A percentile compares a stretch with the other conserved stretches of the same genome.
These are phyloP conservation scores for Thermomucor indicae-seudaticae DNA, from an alignment of 371 early-diverging fungal genomes.

Conservation along the genomic window DNA sequence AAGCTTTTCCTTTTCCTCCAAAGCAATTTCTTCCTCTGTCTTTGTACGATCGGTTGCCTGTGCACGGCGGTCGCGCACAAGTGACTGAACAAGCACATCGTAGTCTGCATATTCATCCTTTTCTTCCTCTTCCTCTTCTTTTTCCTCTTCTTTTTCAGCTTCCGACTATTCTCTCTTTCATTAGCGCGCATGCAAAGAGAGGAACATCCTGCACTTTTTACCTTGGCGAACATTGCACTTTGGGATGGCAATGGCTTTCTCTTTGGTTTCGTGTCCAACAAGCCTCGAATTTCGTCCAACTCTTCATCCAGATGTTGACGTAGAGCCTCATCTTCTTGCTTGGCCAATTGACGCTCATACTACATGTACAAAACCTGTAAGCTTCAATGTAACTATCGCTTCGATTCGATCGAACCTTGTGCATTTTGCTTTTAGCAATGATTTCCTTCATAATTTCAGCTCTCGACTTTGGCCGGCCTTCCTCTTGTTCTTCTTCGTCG, in stretches of 20 bases:
- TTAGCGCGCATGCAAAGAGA: too few relatives aligned
- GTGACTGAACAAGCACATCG: conserved; percentile 74
- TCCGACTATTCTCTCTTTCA: conserved; percentile 5
- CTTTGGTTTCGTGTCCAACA: conserved; percentile 49
- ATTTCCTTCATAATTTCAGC: conserved; percentile 95
- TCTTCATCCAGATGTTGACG: conserved; percentile 86
- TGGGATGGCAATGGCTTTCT: conserved; percentile 45
- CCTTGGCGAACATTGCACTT: conserved; percentile 30
- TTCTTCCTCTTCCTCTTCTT: conserved; percentile 30
- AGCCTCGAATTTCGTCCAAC: conserved; percentile 71
- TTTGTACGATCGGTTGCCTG: conserved; percentile 88
- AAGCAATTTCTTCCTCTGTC: conserved; percentile 90
- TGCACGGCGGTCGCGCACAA: conserved; percentile 81
- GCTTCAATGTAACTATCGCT: not conserved
- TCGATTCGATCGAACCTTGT: conserved; percentile 50
- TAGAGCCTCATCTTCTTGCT: conserved; percentile 77
- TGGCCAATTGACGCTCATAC: conserved; percentile 80
- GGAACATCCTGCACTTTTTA: too few relatives aligned
- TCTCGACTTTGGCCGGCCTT: conserved; percentile 70
- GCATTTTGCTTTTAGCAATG: conserved; percentile 92
- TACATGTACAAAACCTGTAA: not conserved
- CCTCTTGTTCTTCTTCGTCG: conserved; percentile 43
- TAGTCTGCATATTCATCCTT: conserved; percentile 53
- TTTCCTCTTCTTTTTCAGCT: conserved; percentile 13
- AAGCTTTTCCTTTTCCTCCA: conserved; percentile 77